A percentile compares a stretch with the other conserved stretches of the same genome.
Conservation (phyloP, 177 flowering plant genomes). For the Tripterygium wilfordii region DNA sequence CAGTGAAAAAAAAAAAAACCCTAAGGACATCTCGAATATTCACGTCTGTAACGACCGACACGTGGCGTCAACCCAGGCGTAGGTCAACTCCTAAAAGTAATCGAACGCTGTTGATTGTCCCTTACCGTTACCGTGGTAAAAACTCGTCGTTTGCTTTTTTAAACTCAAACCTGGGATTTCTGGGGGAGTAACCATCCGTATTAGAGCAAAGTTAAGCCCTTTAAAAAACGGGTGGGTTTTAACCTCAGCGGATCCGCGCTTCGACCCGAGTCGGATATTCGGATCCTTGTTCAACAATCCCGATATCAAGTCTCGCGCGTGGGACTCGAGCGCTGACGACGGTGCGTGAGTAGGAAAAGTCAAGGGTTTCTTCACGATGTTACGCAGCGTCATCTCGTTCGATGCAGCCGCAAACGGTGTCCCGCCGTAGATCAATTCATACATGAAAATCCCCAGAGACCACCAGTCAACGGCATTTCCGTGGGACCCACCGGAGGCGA, state of each 20-base stretch:
- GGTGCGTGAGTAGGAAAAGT: conserved; percentile 44
- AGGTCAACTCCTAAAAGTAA: conserved; percentile 24
- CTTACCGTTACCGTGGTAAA: not conserved
- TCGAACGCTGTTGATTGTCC: conserved; percentile 29
- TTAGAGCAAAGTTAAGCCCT: conserved; percentile 60
- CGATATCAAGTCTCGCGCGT: conserved; percentile 58
- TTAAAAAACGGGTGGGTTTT: conserved; percentile 78
- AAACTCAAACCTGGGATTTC: conserved; percentile 30
- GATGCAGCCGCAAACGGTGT: conserved; percentile 71
- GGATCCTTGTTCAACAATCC: conserved; percentile 67
- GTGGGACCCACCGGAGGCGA: conserved; percentile 72
- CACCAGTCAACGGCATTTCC: conserved; percentile 98
- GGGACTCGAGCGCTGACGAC: conserved; percentile 25
- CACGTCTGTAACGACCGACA: conserved; percentile 5
- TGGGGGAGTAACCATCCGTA: conserved; percentile 62
- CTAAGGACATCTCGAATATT: conserved; percentile 10
- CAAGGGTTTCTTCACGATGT: conserved; percentile 55
- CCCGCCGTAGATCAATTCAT: conserved; percentile 79
- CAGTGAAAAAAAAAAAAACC: conserved; percentile 1
- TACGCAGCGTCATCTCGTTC: conserved; percentile 58
- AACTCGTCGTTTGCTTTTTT: conserved; percentile 20
- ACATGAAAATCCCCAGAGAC: conserved; percentile 82
- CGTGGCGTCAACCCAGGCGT: conserved; percentile 12
- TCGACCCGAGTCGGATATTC: conserved; percentile 54
- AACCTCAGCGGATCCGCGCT: conserved; percentile 72